These are phyloP conservation scores for Mycena metata DNA, from an alignment of 768 basidiomycete genomes.

Conservation along the genomic window DNA sequence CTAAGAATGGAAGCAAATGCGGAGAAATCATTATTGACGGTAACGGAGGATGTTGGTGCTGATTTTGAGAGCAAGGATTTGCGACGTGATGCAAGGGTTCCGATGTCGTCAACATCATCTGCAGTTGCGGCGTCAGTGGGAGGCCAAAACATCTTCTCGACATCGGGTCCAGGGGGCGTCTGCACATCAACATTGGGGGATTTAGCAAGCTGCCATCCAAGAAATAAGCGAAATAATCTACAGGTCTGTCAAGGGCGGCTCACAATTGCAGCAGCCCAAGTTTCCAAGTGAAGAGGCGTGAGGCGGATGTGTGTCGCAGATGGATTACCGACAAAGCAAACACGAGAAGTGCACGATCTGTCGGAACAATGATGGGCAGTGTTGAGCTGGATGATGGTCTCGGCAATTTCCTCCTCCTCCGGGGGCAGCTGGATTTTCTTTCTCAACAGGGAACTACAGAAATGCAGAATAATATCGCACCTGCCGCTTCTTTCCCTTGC, in stretches of 20 bases:
- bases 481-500: too few species aligned
- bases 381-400: neutral
- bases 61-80: neutral
- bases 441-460: too few species aligned
- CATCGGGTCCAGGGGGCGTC: neutral
- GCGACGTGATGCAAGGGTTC: neutral
- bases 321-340: constrained; percentile 9
- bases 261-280: constrained; percentile 4
- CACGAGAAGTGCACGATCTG: neutral
- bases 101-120: constrained; percentile 12
- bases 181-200: neutral
- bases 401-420: constrained; percentile 12
- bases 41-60: neutral
- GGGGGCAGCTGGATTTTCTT: too few species aligned
- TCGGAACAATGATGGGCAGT: neutral
- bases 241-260: neutral
- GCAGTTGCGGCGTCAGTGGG: too few species aligned
- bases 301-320: neutral
- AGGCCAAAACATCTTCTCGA: constrained; percentile 13
- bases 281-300: neutral
- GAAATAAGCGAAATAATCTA: too few species aligned
- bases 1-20: too few species aligned
- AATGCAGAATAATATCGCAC: too few species aligned
- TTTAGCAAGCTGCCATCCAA: neutral
- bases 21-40: too few species aligned